Evolutionary conservation across 306 rosid species (phyloP).

Genomic region (Acmispon strigosus): DNA sequence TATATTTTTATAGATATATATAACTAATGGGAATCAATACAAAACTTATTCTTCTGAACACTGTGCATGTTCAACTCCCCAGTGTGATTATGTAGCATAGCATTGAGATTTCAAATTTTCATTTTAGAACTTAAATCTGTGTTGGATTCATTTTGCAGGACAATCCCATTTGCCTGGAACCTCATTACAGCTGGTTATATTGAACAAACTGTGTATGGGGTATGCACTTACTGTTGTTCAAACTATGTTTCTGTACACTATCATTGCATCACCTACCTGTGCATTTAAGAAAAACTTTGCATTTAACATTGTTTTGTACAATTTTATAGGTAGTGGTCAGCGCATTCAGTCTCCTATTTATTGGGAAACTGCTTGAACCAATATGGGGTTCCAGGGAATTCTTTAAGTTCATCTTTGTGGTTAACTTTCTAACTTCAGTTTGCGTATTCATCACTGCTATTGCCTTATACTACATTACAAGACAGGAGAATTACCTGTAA

Average conservation of each 20-base stretch:
- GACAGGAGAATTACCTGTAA: constrained; percentile 74
- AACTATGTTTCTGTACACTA: neutral
- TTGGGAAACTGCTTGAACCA: constrained; percentile 90
- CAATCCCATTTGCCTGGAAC: constrained; percentile 89
- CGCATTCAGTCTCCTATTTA: constrained; percentile 61
- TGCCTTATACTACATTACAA: constrained; percentile 69
- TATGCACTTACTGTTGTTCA: constrained; percentile 20
- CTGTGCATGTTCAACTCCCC: neutral
- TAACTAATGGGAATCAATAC: neutral
- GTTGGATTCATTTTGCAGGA: constrained; percentile 45
- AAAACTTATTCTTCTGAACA: neutral
- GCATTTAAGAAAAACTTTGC: neutral
- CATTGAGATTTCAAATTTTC: neutral
- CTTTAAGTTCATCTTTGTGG: constrained; percentile 75
- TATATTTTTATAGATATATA: neutral
- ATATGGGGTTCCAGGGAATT: constrained; percentile 89
- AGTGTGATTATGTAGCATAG: neutral
- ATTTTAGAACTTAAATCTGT: neutral
- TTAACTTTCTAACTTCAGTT: constrained; percentile 71
- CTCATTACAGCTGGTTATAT: constrained; percentile 72
- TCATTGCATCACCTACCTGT: neutral
- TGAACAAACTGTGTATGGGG: constrained; percentile 75
- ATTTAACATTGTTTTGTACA: neutral
- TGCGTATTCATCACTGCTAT: constrained; percentile 76
- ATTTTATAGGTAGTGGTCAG: constrained; percentile 57